Evolutionary conservation across 2,329 filamentous ascomycete species (phyloP).

Genomic region (Fusarium stilboides): DNA sequence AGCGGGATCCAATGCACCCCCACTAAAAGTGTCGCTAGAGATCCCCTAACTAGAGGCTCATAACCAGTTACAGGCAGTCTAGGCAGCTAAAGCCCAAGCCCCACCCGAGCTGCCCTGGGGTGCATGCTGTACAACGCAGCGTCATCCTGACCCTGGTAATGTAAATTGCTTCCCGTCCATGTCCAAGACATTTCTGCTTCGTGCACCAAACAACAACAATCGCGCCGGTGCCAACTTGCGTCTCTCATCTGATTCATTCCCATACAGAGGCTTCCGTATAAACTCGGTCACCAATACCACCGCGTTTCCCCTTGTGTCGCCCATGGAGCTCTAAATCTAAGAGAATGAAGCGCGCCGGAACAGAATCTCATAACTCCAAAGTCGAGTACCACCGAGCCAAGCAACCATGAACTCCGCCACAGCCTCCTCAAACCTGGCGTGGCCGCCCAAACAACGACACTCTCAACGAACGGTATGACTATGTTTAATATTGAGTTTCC

Average conservation of each 20-base stretch:
- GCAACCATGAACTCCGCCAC: slow-evolving; percentile 58
- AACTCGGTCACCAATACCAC: neutral
- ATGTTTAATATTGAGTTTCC: neutral
- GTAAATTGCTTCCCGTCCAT: slow-evolving; percentile 15
- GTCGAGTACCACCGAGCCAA: slow-evolving; percentile 55
- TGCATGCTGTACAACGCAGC: slow-evolving; percentile 17
- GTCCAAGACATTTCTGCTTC: slow-evolving; percentile 7
- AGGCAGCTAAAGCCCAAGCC: neutral
- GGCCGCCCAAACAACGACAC: slow-evolving; percentile 60
- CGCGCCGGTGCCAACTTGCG: slow-evolving; percentile 1
- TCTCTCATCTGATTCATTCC: neutral
- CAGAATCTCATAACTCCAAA: slow-evolving; percentile 28
- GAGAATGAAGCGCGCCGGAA: slow-evolving; percentile 47
- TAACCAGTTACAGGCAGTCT: neutral
- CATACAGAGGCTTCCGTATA: no score
- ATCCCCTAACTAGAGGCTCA: no score
- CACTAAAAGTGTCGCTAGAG: neutral
- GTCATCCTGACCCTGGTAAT: slow-evolving; percentile 27
- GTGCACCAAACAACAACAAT: slow-evolving; percentile 9
- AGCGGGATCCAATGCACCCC: neutral
- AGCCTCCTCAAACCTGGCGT: slow-evolving; percentile 53
- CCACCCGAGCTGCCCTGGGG: slow-evolving; percentile 33
- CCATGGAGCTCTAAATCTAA: slow-evolving; percentile 39
- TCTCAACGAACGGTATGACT: slow-evolving; percentile 63
- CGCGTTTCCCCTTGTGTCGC: slow-evolving; percentile 17